Evolutionary conservation across 2,329 filamentous ascomycete species (phyloP).

Genomic region (Scytalidium sp.): DNA sequence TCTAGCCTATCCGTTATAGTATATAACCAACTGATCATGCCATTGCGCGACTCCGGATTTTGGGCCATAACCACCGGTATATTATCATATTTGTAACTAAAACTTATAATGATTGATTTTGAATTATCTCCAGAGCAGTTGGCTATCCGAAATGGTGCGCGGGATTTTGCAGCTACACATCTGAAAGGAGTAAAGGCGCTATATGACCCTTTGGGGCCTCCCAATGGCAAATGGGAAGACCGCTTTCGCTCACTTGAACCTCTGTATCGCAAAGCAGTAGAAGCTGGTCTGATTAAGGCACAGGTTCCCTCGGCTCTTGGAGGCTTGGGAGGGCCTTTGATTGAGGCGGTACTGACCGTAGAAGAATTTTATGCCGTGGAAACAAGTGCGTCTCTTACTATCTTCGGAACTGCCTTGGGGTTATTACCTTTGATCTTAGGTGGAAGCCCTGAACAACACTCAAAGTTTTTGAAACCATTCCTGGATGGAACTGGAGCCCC

Average conservation of each 20-base stretch:
- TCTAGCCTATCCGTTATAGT: too few relatives aligned
- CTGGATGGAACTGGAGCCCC: conserved; percentile 40
- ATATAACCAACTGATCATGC: too few relatives aligned
- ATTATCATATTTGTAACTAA: too few relatives aligned
- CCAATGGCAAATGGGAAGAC: conserved; percentile 16
- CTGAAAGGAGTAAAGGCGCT: conserved; percentile 13
- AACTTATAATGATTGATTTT: conserved; percentile 28
- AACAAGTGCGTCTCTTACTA: conserved; percentile 44
- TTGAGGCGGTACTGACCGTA: conserved; percentile 47
- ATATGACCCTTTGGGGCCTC: conserved; percentile 22
- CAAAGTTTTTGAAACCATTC: conserved; percentile 45
- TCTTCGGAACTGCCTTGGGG: conserved; percentile 50
- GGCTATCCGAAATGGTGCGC: conserved; percentile 24
- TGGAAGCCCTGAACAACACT: conserved; percentile 36
- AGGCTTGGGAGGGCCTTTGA: conserved; percentile 38
- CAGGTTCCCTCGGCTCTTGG: conserved; percentile 44
- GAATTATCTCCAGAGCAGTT: conserved; percentile 25
- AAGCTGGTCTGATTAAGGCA: conserved; percentile 43
- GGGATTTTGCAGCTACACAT: conserved; percentile 24
- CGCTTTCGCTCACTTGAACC: conserved; percentile 46
- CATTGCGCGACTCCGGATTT: too few relatives aligned
- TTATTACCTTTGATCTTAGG: conserved; percentile 47
- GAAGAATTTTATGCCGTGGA: conserved; percentile 53
- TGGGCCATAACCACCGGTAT: too few relatives aligned
- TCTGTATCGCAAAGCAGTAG: conserved; percentile 41